Evolutionary conservation across 768 basidiomycete species (phyloP), one percentile per base, ranked within the genome.

Genomic region (Mycena amicta): DNA sequence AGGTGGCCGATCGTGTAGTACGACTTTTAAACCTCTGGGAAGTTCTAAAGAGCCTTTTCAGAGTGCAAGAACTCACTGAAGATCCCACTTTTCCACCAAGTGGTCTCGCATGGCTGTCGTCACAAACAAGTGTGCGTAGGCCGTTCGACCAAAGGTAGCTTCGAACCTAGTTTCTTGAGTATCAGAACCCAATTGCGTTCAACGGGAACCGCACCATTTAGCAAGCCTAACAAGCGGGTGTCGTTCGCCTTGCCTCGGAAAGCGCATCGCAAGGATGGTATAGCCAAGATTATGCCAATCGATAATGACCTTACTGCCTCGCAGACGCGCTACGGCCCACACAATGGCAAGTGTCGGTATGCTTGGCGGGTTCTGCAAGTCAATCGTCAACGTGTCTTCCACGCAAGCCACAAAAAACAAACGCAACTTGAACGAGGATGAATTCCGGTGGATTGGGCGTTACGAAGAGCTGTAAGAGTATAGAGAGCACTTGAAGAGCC

Each of bases 241-340:
- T 0, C 72, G 69, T 1, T 77, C 57, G 0, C 93, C 91, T n/a
- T 95, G 75, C 65, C 86, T 89, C n/a, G 43, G 56, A 27, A 63
- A 63, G 28, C 55, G 29, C 62, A 99, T 72, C 1, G 89, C 90
- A 49, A 99, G 83, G 46, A 98, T 94, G 62, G 87, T 96, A 70
- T 93, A 95, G 18, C 97, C 97, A 25, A 96, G 83, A 71, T 99
- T 99, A 71, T 99, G 97, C 97, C 97, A 99, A 74, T 99, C 97
- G 54, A 99, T 95, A 59, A 99, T 91, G 63, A 99, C 78, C 66
- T 91, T 93, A 63, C 88, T 89, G 3, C 90, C 88, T 18, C 86
- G 81, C 16, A 93, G 66, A 20, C 76, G 68, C 22, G 83, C 83
- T 1, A 88, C 86, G 26, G 94, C 71, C 80, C 91, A 90, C 2